A percentile compares a stretch with the other conserved stretches of the same genome.
phyloP scores from a whole-genome alignment of 306 rosid genomes.

The Senna tora region DNA sequence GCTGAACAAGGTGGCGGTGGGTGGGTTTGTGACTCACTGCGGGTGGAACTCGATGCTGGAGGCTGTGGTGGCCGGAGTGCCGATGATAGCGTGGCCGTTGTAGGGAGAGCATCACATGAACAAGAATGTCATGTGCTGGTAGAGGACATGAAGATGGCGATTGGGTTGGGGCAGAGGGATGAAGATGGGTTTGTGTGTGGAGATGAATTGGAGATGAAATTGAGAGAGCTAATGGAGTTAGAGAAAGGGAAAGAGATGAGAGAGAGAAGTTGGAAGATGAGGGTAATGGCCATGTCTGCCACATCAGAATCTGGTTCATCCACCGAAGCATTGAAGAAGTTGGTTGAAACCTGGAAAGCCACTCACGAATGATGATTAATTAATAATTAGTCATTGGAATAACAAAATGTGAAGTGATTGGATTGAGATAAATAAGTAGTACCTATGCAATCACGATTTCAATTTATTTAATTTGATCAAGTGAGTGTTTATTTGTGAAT shows the following conservation, averaged over 20 bases:
- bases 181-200: conserved; percentile 1
- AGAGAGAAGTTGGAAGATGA: conserved; percentile 1
- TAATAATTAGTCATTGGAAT: no score
- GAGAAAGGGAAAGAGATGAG: conserved; percentile 1
- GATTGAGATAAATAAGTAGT: no score
- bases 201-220: not conserved
- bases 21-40: conserved; percentile 13
- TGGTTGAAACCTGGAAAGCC: not conserved
- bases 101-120: conserved; percentile 4
- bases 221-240: not conserved
- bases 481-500: no score
- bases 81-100: conserved; percentile 6
- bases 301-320: not conserved
- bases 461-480: no score
- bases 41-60: conserved; percentile 12
- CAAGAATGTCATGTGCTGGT: not conserved
- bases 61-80: conserved; percentile 17
- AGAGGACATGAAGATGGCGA: conserved; percentile 10
- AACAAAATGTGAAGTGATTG: no score
- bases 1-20: not conserved
- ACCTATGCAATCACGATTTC: no score
- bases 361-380: no score
- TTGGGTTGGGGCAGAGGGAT: not conserved
- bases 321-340: not conserved
- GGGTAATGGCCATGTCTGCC: not conserved